A percentile compares a stretch with the other conserved stretches of the same genome.
These are phyloP conservation scores for Phytophthora chlamydospora DNA, from an alignment of 352 stramenopile species.

Conservation along the genomic window DNA sequence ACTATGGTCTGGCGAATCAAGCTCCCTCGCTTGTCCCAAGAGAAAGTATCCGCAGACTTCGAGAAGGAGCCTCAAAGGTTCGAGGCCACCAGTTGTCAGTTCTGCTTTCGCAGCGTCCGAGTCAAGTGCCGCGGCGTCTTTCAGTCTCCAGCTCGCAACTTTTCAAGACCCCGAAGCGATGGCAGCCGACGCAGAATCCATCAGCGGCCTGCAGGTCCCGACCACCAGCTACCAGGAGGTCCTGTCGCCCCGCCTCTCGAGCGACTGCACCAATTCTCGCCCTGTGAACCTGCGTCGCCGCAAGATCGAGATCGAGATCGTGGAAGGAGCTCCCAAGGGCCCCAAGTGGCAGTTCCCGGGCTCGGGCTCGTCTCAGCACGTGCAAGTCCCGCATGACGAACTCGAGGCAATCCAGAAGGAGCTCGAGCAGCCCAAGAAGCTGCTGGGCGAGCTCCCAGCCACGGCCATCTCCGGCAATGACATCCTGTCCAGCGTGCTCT, in stretches of 20 bases:
- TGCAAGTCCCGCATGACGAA: constrained; percentile 38
- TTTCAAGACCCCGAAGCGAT: constrained; percentile 2
- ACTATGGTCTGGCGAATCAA: too few species aligned
- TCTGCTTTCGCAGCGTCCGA: constrained; percentile 9
- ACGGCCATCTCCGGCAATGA: constrained; percentile 92
- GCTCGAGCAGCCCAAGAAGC: constrained; percentile 32
- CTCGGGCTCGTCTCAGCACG: constrained; percentile 35
- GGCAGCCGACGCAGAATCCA: constrained; percentile 8
- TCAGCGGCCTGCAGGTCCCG: constrained; percentile 15
- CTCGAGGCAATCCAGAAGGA: constrained; percentile 36
- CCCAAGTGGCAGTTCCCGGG: constrained; percentile 47
- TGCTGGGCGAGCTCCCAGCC: constrained; percentile 66
- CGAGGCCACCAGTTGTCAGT: constrained; percentile 5
- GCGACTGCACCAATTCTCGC: constrained; percentile 17
- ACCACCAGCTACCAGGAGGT: constrained; percentile 20
- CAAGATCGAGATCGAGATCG: constrained; percentile 52
- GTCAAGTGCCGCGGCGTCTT: background rate
- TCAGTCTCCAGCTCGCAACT: background rate
- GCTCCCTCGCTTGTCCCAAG: too few species aligned
- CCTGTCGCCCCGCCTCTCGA: constrained; percentile 15
- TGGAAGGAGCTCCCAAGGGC: constrained; percentile 30
- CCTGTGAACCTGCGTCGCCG: constrained; percentile 38
- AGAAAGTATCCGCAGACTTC: constrained; percentile 6
- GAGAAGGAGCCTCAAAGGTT: constrained; percentile 6
- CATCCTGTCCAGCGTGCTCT: constrained; percentile 85